A percentile compares a stretch with the other conserved stretches of the same genome.
Conservation (phyloP, 2,329 filamentous ascomycete species). For the Chaetothyriales sp. region DNA sequence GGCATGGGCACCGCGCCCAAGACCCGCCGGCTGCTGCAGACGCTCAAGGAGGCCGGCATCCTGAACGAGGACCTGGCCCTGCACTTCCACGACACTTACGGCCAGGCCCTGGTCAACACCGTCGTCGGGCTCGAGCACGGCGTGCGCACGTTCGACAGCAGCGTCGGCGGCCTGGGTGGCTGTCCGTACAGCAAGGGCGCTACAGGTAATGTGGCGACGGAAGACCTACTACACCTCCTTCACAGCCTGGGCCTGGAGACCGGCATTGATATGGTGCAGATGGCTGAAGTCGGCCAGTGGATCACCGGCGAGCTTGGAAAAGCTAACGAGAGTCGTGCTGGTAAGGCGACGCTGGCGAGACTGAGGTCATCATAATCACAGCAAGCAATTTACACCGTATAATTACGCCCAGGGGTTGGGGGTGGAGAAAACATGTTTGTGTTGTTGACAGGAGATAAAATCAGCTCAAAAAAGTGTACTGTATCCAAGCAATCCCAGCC, state of each 20-base stretch:
- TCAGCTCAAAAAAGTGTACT: too few relatives aligned
- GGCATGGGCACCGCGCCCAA: conserved; percentile 52
- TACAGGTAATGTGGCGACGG: conserved; percentile 50
- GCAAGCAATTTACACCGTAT: too few relatives aligned
- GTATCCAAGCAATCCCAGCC: too few relatives aligned
- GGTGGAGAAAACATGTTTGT: too few relatives aligned
- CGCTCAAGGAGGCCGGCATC: conserved; percentile 44
- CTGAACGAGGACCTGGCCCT: conserved; percentile 44
- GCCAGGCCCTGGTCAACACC: conserved; percentile 48
- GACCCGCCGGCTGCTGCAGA: conserved; percentile 42
- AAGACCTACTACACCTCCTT: conserved; percentile 46
- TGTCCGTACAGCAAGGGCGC: conserved; percentile 52
- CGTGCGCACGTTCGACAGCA: conserved; percentile 47
- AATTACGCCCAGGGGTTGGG: too few relatives aligned
- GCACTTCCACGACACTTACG: conserved; percentile 54
- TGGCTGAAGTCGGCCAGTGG: conserved; percentile 42
- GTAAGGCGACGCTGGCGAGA: conserved; percentile 35
- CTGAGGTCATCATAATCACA: conserved; percentile 13
- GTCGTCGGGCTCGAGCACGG: conserved; percentile 48
- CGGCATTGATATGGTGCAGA: conserved; percentile 40
- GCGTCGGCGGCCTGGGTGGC: conserved; percentile 48
- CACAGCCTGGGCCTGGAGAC: conserved; percentile 47
- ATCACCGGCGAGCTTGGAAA: conserved; percentile 40
- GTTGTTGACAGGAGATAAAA: too few relatives aligned
- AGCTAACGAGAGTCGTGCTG: conserved; percentile 37